These are phyloP conservation scores for Komagataella pastoris DNA, from an alignment of 805 yeast species.

Conservation along the genomic window DNA sequence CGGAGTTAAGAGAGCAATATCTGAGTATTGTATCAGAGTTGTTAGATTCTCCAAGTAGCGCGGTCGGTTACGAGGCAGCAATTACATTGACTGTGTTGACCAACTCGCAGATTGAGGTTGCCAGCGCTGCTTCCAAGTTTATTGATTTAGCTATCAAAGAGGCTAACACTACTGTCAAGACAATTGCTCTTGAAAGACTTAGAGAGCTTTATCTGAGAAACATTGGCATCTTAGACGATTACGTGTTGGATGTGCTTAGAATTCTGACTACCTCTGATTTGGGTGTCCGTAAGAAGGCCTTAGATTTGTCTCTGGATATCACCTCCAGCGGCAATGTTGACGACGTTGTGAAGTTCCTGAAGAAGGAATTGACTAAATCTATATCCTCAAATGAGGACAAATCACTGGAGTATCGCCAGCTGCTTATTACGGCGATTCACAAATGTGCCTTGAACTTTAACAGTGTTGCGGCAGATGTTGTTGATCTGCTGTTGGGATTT, in stretches of 20 bases:
- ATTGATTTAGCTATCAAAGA: conserved; percentile 84
- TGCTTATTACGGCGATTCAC: conserved; percentile 80
- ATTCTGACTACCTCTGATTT: conserved; percentile 80
- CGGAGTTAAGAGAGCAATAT: conserved; percentile 60
- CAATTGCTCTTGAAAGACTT: conserved; percentile 81
- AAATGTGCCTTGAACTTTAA: conserved; percentile 77
- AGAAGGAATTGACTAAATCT: conserved; percentile 77
- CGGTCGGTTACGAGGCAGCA: conserved; percentile 88
- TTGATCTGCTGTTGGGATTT: conserved; percentile 76
- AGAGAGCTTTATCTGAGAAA: conserved; percentile 57
- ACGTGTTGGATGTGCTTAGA: conserved; percentile 75
- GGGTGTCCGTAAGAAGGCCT: conserved; percentile 82
- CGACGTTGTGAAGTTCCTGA: conserved; percentile 82
- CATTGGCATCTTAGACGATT: conserved; percentile 76
- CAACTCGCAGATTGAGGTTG: conserved; percentile 48
- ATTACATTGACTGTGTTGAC: conserved; percentile 51
- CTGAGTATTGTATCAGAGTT: conserved; percentile 59
- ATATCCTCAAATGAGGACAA: conserved; percentile 65
- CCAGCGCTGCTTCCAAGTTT: conserved; percentile 73
- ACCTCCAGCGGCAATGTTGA: conserved; percentile 84
- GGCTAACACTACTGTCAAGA: conserved; percentile 89
- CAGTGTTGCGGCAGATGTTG: conserved; percentile 86
- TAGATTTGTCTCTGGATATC: conserved; percentile 70
- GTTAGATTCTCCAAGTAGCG: conserved; percentile 52
- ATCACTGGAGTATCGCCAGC: conserved; percentile 74